Base-by-base conservation (phyloP, 257 asterid species). In the Agastache rugosa region DNA sequence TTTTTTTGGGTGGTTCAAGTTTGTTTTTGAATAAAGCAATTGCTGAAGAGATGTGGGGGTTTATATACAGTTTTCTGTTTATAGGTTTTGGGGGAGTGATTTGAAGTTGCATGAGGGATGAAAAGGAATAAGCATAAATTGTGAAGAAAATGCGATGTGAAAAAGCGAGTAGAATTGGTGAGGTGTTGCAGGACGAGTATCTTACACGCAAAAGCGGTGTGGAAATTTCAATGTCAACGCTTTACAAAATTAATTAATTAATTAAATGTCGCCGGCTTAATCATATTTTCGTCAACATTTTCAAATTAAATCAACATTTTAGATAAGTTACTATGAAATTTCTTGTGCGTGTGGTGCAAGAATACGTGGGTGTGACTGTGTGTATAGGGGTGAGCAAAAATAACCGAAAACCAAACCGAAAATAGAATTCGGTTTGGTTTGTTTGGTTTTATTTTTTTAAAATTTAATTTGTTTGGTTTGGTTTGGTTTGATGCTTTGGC, bases 161-260 rank as follows among this genome's bases (percentile, higher is more conserved):
- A 75, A 19, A 44, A 69, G 27, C 71, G 17, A 63, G 31, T 35
- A 22, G 22, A 67, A 58, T n/a, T 27, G 55, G 23, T 2, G 60
- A 23, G 11, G 42, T 47, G 9, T 44, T 29, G 34, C 34, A 29
- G n/a, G 34, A 7, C 14, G 55, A 71, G 81, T 78, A 34, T 41
- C 50, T 29, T 2, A 72, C 85, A 84, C 85, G 85, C 83, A 67
- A 77, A 53, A n/a, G 51, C 8, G 59, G 35, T 47, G 71, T 66
- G 27, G 79, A 75, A 71, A 19, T 41, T 81, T 76, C 76, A 73
- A 81, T 78, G 85, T 84, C 88, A 84, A 84, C 85, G 80, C 8
- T 73, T 84, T 50, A 45, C 20, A 12, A 37, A 61, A 76, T 68
- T 60, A 6, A 7, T 67, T 29, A 29, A 31, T 4, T 63, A 1